Evolutionary conservation across 2,329 filamentous ascomycete genomes (phyloP).

Genomic region (Fusarium vanettenii): DNA sequence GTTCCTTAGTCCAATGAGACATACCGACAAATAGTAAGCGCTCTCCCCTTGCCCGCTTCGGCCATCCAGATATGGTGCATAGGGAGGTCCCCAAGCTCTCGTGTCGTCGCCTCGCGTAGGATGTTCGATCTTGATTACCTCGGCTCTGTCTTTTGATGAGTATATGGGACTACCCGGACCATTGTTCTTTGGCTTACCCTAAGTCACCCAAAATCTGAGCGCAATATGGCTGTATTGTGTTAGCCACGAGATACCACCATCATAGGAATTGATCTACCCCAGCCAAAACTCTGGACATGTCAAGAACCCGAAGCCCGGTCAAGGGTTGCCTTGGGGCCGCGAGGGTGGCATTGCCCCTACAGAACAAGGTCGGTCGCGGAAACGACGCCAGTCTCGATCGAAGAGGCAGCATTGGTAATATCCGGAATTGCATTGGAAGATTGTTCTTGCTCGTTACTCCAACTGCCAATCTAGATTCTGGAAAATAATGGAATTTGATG

Average conservation of each 20-base stretch:
- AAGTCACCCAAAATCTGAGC: slow-evolving; percentile 96
- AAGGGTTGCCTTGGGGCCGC: background rate
- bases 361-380: background rate
- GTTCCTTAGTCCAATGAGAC: background rate
- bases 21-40: slow-evolving; percentile 88
- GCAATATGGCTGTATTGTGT: slow-evolving; percentile 79
- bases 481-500: background rate
- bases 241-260: background rate
- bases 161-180: background rate
- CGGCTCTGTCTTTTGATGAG: slow-evolving; percentile 69
- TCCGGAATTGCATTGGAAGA: background rate
- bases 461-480: background rate
- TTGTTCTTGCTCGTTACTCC: background rate
- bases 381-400: background rate
- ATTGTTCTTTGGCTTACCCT: slow-evolving; percentile 72
- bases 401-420: background rate
- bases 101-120: slow-evolving; percentile 92
- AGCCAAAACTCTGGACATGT: slow-evolving; percentile 94
- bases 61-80: slow-evolving; percentile 77
- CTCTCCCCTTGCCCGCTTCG: slow-evolving; percentile 83
- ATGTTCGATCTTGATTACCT: slow-evolving; percentile 97
- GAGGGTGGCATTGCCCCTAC: background rate
- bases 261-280: slow-evolving; percentile 70
- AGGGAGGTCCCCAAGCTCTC: slow-evolving; percentile 93
- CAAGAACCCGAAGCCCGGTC: slow-evolving; percentile 82